phyloP scores from a whole-genome alignment of 345 rosid species.

The Hypericum androsaemum region DNA sequence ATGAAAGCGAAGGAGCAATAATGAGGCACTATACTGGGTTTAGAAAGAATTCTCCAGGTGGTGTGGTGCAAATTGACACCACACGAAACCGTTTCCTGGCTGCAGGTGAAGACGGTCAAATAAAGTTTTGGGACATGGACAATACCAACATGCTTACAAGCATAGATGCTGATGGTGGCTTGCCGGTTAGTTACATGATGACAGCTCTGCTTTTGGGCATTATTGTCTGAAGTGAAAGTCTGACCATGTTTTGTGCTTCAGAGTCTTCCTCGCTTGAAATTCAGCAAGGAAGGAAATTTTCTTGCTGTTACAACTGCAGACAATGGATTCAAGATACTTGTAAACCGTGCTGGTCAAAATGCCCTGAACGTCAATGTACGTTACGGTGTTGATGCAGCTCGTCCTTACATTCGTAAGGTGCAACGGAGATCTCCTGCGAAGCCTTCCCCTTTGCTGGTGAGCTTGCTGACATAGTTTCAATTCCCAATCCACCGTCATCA shows the following conservation, averaged over 20 bases:
- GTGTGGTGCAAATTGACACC: conserved; percentile 75
- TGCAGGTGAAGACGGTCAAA: conserved; percentile 78
- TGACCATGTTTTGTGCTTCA: conserved; percentile 22
- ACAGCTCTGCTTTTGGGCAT: conserved; percentile 8
- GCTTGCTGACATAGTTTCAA: conserved; percentile 8
- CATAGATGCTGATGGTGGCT: conserved; percentile 82
- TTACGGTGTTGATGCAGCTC: conserved; percentile 38
- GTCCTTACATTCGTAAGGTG: conserved; percentile 58
- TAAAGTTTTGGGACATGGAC: conserved; percentile 97
- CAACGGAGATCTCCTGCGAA: conserved; percentile 80
- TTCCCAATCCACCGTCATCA: background rate
- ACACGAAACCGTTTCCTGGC: conserved; percentile 81
- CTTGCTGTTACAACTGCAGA: conserved; percentile 83
- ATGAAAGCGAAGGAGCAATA: conserved; percentile 84
- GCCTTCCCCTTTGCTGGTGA: conserved; percentile 56
- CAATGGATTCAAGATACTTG: conserved; percentile 85
- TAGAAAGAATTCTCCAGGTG: conserved; percentile 43
- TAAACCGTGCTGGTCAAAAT: conserved; percentile 57
- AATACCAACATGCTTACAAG: conserved; percentile 37
- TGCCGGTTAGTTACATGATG: conserved; percentile 47
- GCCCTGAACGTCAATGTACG: conserved; percentile 49
- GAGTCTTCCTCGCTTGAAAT: conserved; percentile 68
- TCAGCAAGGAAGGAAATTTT: conserved; percentile 82
- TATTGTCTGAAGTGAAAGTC: background rate
- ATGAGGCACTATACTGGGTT: conserved; percentile 65